These are phyloP conservation scores for Sanghuangporus weigelae DNA, from an alignment of 1,284 basidiomycete species.

Conservation along the genomic window DNA sequence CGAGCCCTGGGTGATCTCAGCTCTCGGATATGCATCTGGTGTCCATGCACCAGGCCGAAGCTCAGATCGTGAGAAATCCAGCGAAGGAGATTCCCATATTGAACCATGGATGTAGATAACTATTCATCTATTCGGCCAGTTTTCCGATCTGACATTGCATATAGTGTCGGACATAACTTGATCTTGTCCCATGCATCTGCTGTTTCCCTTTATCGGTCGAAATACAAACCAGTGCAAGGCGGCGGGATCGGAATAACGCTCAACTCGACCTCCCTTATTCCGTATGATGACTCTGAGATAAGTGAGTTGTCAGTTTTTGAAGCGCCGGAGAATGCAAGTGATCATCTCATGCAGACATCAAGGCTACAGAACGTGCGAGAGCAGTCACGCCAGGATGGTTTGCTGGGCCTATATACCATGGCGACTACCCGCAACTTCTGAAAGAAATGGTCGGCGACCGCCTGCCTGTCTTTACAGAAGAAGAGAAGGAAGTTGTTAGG, in stretches of 20 bases:
- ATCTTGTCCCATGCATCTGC: conserved; percentile 68
- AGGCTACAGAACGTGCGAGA: conserved; percentile 58
- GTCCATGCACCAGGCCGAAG: conserved; percentile 63
- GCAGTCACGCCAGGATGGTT: conserved; percentile 65
- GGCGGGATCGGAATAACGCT: conserved; percentile 72
- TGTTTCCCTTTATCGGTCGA: conserved; percentile 55
- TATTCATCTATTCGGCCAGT: background rate
- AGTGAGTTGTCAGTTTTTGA: conserved; percentile 38
- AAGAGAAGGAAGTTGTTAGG: conserved; percentile 40
- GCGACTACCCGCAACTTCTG: conserved; percentile 63
- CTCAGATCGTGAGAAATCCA: conserved; percentile 39
- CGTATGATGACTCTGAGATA: conserved; percentile 58
- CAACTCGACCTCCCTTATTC: conserved; percentile 67
- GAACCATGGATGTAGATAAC: conserved; percentile 22
- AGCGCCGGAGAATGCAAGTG: background rate
- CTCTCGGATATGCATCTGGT: conserved; percentile 61
- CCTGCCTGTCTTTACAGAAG: conserved; percentile 61
- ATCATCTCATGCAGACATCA: conserved; percentile 38
- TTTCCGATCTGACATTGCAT: background rate
- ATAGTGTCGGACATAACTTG: conserved; percentile 59
- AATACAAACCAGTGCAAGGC: conserved; percentile 50
- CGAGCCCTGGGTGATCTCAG: conserved; percentile 68
- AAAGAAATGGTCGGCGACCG: conserved; percentile 55
- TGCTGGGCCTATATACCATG: conserved; percentile 67
- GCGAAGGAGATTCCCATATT: background rate